Evolutionary conservation across 495 filamentous ascomycete species (phyloP).

Genomic region (Tuber aestivum): DNA sequence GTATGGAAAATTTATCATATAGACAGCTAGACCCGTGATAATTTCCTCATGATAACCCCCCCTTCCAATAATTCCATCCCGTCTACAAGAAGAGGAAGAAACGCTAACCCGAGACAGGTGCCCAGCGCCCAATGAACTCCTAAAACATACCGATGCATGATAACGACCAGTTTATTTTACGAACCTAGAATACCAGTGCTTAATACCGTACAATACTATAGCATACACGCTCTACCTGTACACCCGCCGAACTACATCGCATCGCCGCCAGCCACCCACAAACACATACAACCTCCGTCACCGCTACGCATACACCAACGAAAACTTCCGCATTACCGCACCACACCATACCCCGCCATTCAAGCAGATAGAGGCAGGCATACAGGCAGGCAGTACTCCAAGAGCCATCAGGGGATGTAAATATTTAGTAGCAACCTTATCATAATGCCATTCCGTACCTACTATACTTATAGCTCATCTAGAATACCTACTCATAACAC

Average conservation of each 20-base stretch:
- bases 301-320: background rate
- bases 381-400: background rate
- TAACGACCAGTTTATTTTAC: background rate
- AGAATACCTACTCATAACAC: background rate
- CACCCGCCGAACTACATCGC: background rate
- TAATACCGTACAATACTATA: background rate
- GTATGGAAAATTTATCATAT: background rate
- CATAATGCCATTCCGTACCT: background rate
- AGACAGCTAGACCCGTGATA: background rate
- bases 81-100: background rate
- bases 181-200: background rate
- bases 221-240: background rate
- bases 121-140: background rate
- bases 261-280: background rate
- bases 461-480: background rate
- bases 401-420: background rate
- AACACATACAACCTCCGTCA: background rate
- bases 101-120: background rate
- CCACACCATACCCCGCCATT: background rate
- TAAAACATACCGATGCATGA: background rate
- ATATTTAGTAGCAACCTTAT: background rate
- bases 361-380: background rate
- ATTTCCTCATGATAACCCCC: background rate
- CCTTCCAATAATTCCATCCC: background rate
- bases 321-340: background rate